A percentile compares a stretch with the other conserved stretches of the same genome.
Evolutionary conservation across 2,329 filamentous ascomycete genomes (phyloP).

Genomic region (Bimuria novae-zelandiae): DNA sequence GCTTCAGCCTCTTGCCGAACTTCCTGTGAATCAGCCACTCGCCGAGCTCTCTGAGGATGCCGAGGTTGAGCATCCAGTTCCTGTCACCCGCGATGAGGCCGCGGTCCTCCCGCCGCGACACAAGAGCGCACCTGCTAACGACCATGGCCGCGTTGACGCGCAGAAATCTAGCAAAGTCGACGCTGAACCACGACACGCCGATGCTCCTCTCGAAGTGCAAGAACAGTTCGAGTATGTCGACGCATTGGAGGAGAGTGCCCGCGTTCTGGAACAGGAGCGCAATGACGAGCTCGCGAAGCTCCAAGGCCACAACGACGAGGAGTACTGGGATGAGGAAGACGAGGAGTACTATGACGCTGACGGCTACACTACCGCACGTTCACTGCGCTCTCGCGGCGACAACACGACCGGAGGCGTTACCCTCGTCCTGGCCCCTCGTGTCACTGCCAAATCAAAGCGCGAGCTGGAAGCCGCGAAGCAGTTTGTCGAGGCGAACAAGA

Average conservation of each 20-base stretch:
- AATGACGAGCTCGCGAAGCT: conserved; percentile 43
- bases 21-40: conserved; percentile 27
- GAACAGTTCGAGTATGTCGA: conserved; percentile 44
- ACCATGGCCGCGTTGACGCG: conserved; percentile 1
- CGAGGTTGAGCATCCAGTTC: no score
- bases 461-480: conserved; percentile 73
- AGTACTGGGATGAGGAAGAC: conserved; percentile 76
- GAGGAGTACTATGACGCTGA: conserved; percentile 76
- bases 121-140: not conserved
- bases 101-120: not conserved
- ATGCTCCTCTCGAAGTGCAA: conserved; percentile 23
- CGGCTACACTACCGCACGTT: conserved; percentile 75
- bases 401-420: conserved; percentile 70
- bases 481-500: conserved; percentile 69
- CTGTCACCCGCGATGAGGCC: conserved; percentile 13
- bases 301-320: conserved; percentile 58
- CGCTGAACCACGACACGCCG: conserved; percentile 11
- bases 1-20: conserved; percentile 26
- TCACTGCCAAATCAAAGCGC: conserved; percentile 69
- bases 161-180: conserved; percentile 21
- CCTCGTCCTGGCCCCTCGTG: conserved; percentile 71
- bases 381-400: conserved; percentile 74
- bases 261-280: conserved; percentile 42
- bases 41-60: conserved; percentile 31
- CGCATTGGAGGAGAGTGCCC: conserved; percentile 44